Base-by-base conservation (phyloP, 768 basidiomycete genomes). In the Serendipita indica region DNA sequence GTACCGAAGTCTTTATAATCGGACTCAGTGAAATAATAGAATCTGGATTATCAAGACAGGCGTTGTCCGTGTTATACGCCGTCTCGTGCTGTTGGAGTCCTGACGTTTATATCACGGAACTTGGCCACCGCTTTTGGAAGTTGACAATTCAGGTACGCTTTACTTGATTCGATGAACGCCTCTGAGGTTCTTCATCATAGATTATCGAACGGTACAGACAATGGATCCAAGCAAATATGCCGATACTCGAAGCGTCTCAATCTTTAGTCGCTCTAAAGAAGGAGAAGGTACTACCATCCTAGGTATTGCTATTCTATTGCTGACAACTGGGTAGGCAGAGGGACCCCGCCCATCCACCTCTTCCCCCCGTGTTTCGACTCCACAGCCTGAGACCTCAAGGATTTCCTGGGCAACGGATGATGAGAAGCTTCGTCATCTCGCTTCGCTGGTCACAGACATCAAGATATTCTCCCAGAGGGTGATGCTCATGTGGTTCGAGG, bases 121-220 rank as follows among this genome's bases (percentile, higher is more conserved):
- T 98, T 10, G 78, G 79, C 33, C 76, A 83, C 69, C 78, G 86
- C 54, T 98, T 98, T 69, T 98, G 94, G 96, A 81, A 78, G 65
- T 72, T 98, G 60, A 88, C 84, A 3, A 71, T 99, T 27, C 94
- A 99, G 79, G 91, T 90, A 52, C 35, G 74, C 63, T 56, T 60
- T 22, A 13, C 22, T 3, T 33, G 34, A 39, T 30, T 16, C 12
- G 2, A 37, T 45, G 28, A 2, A 33, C 33, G 28, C 18, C 25
- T 30, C 25, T 16, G 13, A 13, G 34, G 10, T 28, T 3, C 3
- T 37, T 62, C 27, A 57, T 41, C 27, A 45, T 37, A 93, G 89
- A 81, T 96, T 60, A 64, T 93, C 56, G 85, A 82, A 64, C 77
- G 91, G 58, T 91, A 89, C 67, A 79, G 72, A 59, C 77, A 76